Conservation (phyloP, 1,284 basidiomycete genomes). For the Sporisorium iseilematis-ciliati region DNA sequence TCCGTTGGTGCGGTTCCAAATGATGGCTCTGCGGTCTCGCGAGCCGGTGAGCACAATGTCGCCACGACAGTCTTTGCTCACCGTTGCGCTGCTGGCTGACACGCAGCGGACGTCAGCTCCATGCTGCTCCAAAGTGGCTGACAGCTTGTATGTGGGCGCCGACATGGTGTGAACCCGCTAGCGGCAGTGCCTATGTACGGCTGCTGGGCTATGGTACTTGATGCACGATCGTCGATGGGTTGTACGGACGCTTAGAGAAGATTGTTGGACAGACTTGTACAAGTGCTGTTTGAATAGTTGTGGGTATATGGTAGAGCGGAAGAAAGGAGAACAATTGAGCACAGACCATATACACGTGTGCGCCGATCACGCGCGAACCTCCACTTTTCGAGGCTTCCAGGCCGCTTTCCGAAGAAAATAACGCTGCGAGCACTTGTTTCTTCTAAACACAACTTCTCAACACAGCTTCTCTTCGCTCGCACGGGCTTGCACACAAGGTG, state of each 20-base stretch:
- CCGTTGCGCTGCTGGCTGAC: conserved; percentile 30
- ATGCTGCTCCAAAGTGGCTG: conserved; percentile 58
- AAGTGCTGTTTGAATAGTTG: background rate
- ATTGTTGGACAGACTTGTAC: too few relatives aligned
- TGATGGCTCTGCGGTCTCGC: conserved; percentile 44
- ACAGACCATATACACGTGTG: conserved; percentile 30
- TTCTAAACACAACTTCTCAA: background rate
- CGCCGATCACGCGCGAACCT: conserved; percentile 43
- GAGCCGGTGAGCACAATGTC: conserved; percentile 60
- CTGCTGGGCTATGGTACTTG: background rate
- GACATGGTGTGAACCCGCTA: conserved; percentile 12
- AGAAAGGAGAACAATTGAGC: conserved; percentile 3
- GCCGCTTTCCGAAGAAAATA: conserved; percentile 22
- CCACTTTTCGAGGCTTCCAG: conserved; percentile 14
- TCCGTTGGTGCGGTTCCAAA: conserved; percentile 48
- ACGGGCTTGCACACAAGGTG: background rate
- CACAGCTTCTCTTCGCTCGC: too few relatives aligned
- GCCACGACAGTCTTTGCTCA: conserved; percentile 33
- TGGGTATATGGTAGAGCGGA: conserved; percentile 4
- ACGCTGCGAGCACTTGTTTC: background rate
- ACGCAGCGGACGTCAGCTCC: conserved; percentile 62
- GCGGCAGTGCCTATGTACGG: background rate
- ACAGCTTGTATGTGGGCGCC: conserved; percentile 44
- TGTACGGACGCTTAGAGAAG: too few relatives aligned
- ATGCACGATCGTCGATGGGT: too few relatives aligned